Evolutionary conservation across 1,284 basidiomycete species (phyloP).

Genomic region (Moesziomyces parantarcticus): DNA sequence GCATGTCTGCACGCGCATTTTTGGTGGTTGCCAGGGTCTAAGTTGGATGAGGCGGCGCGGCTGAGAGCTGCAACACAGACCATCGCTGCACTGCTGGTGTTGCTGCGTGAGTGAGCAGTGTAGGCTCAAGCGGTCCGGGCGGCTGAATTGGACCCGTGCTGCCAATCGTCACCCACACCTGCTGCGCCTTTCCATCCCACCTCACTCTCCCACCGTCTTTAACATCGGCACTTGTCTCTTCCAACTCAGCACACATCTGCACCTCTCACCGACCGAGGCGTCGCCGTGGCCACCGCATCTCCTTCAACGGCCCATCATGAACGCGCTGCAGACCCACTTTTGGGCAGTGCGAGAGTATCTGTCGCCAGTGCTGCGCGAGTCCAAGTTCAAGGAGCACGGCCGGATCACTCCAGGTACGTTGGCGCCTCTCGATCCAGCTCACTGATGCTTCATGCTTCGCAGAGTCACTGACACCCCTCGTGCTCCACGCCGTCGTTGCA

Average conservation of each 20-base stretch:
- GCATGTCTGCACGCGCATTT: background rate
- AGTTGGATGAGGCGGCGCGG: background rate
- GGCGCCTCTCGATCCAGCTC: constrained; percentile 17
- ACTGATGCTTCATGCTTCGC: background rate
- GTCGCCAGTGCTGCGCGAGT: constrained; percentile 93
- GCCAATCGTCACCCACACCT: background rate
- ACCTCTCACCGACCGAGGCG: background rate
- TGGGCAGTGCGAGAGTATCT: constrained; percentile 97
- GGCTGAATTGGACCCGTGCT: too few relatives aligned
- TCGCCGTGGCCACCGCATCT: background rate
- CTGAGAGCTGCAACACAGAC: background rate
- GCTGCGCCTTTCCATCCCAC: background rate
- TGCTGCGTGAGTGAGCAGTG: too few relatives aligned
- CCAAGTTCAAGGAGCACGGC: constrained; percentile 98
- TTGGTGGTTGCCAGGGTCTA: background rate
- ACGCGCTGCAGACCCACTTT: constrained; percentile 76
- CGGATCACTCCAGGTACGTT: constrained; percentile 88
- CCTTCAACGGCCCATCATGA: constrained; percentile 10
- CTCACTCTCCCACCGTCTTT: background rate
- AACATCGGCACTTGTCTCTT: background rate
- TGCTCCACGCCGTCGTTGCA: background rate
- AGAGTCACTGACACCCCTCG: too few relatives aligned
- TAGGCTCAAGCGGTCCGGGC: too few relatives aligned
- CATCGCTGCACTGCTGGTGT: background rate
- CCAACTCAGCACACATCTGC: background rate